Evolutionary conservation across 371 early-diverging fungal genomes (phyloP).

Genomic region (Paraphysoderma sedebokerense): DNA sequence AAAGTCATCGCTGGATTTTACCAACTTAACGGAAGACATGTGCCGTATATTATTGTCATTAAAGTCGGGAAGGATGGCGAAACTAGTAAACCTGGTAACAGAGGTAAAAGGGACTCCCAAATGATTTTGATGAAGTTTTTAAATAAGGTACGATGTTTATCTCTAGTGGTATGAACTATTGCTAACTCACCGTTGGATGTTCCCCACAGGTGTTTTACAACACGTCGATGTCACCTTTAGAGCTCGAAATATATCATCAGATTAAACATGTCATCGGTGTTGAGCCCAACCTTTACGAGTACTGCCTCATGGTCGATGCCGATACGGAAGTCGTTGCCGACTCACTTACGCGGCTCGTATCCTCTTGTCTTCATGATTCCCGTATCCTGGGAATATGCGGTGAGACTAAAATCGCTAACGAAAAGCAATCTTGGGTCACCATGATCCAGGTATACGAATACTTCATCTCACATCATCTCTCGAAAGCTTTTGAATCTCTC

Average conservation of each 20-base stretch:
- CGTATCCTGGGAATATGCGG: conserved; percentile 74
- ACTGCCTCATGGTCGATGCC: conserved; percentile 43
- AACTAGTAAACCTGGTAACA: conserved; percentile 50
- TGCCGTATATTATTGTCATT: conserved; percentile 62
- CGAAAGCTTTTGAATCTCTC: conserved; percentile 96
- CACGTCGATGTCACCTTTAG: conserved; percentile 64
- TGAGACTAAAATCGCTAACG: conserved; percentile 67
- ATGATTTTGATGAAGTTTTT: conserved; percentile 62
- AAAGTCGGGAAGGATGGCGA: conserved; percentile 62
- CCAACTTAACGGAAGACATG: conserved; percentile 58
- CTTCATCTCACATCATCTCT: conserved; percentile 69
- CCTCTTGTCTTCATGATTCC: conserved; percentile 54
- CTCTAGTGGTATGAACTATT: too few relatives aligned
- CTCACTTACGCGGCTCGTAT: conserved; percentile 41
- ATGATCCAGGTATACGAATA: conserved; percentile 86
- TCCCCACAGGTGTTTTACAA: conserved; percentile 52
- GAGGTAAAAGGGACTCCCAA: conserved; percentile 72
- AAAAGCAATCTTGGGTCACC: conserved; percentile 77
- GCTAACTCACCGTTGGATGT: too few relatives aligned
- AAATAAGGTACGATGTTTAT: too few relatives aligned
- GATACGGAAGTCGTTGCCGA: conserved; percentile 50
- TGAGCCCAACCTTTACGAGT: conserved; percentile 51
- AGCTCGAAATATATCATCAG: conserved; percentile 78
- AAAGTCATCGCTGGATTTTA: conserved; percentile 80
- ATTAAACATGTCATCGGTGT: conserved; percentile 76